phyloP scores from a whole-genome alignment of 768 basidiomycete genomes.

The Xerocomellus chrysenteron region DNA sequence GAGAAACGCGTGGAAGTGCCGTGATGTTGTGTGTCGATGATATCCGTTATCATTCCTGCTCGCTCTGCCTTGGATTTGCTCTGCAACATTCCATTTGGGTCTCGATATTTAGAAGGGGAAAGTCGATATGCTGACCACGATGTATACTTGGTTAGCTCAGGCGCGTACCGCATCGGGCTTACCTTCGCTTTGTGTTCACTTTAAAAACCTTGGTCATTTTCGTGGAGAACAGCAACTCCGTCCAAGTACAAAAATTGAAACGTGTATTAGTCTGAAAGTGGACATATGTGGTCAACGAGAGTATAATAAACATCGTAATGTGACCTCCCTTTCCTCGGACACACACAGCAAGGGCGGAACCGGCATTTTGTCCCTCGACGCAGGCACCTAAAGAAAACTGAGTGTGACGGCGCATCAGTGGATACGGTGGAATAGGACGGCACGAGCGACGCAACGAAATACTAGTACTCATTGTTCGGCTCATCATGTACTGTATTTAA shows the following conservation, averaged over 20 bases:
- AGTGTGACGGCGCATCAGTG: not conserved
- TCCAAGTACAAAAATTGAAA: no score
- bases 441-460: slow-evolving; percentile 46
- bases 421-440: not conserved
- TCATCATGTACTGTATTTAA: no score
- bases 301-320: slow-evolving; percentile 8
- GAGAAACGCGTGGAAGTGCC: not conserved
- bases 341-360: slow-evolving; percentile 40
- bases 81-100: not conserved
- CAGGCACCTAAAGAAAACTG: slow-evolving; percentile 58
- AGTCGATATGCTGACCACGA: no score
- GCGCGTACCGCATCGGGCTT: no score
- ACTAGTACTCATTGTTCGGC: slow-evolving; percentile 38
- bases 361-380: slow-evolving; percentile 48
- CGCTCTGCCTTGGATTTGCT: not conserved
- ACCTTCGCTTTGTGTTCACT: no score
- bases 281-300: no score
- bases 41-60: not conserved
- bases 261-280: not conserved
- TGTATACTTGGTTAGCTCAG: not conserved
- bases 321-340: slow-evolving; percentile 31
- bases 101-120: not conserved
- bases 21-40: not conserved
- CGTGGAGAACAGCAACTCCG: no score
- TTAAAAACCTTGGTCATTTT: no score